Evolutionary conservation across 1,139 yeast genomes (phyloP), one percentile per base, ranked within the genome.

Genomic region (Magnusiomyces paraingens): DNA sequence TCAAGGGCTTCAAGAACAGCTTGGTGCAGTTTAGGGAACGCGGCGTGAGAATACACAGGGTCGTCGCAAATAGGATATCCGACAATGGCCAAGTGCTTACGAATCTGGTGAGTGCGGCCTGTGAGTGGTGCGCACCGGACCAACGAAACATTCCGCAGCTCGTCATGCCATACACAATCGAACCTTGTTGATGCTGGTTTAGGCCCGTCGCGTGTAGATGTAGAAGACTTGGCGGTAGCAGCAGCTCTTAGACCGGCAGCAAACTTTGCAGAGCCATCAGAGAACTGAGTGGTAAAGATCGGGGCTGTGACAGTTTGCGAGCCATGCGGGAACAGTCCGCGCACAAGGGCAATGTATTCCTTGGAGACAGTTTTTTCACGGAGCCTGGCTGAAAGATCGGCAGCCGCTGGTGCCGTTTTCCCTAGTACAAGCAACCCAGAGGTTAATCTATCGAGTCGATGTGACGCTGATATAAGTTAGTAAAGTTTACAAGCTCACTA

Each of bases 81-180:
- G 52, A 84, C 53, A 53, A 81, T 76, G 26, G 86, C 75, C 35
- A 86, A 67, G 69, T 86, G 95, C 6, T 86, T 83, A 52, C 95
- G 72, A 21, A 86, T 84, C 65, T 86, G 95, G 66, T 86, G 95
- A 61, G 86, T 84, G 61, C 86, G 75, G 0, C 95, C 95, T 0
- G 93, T 82, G 8, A 79, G 59, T 0, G 95, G 95, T 57, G 70
- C 73, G 63, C 95, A 86, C 51, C 72, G 62, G 0, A 86, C 86
- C 1, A 86, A 66, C 53, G 84, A 79, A 54, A 83, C 14, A 32
- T 47, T 39, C 2, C 20, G 77, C 60, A 83, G 64, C 1, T 66
- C 58, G 1, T 67, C 65, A 55, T 73, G 73, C 18, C 59, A 61
- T 0, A 77, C 41, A 2, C 68, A 66, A 50, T 67, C 58, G 57